A percentile compares a stretch with the other conserved stretches of the same genome.
Evolutionary conservation across 2,329 filamentous ascomycete species (phyloP).

Genomic region (Trichoderma sp.): DNA sequence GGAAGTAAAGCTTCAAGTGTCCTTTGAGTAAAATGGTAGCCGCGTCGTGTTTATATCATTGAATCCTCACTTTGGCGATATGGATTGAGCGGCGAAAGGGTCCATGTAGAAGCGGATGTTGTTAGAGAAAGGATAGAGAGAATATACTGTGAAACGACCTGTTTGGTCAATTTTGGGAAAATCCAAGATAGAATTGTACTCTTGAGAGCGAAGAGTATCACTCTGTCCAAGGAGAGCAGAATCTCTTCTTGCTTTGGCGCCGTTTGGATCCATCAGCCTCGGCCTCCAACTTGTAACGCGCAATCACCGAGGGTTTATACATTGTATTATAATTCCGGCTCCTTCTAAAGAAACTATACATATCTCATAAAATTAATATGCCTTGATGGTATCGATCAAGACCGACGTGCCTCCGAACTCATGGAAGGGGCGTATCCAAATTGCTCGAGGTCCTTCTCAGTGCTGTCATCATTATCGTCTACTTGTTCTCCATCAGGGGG

Average conservation of each 20-base stretch:
- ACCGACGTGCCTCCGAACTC: constrained; percentile 10
- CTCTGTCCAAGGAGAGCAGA: background rate
- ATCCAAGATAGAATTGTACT: background rate
- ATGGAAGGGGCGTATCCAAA: constrained; percentile 44
- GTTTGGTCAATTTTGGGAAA: background rate
- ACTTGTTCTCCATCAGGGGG: constrained; percentile 33
- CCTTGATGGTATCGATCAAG: background rate
- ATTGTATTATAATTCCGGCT: constrained; percentile 24
- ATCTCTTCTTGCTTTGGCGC: background rate
- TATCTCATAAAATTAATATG: background rate
- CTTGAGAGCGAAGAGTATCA: background rate
- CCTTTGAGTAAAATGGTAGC: background rate
- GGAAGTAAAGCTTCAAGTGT: background rate
- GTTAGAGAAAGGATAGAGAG: background rate
- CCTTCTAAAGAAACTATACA: constrained; percentile 26
- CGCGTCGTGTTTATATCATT: background rate
- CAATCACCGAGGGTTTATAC: constrained; percentile 21
- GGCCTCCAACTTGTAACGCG: background rate
- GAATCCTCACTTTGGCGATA: background rate
- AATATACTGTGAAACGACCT: background rate
- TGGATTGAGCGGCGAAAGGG: background rate
- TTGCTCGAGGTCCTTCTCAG: constrained; percentile 39
- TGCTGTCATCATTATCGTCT: constrained; percentile 32
- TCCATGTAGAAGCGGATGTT: background rate
- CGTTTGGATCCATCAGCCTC: background rate